Conservation (phyloP, 306 rosid genomes). For the Senna tora region DNA sequence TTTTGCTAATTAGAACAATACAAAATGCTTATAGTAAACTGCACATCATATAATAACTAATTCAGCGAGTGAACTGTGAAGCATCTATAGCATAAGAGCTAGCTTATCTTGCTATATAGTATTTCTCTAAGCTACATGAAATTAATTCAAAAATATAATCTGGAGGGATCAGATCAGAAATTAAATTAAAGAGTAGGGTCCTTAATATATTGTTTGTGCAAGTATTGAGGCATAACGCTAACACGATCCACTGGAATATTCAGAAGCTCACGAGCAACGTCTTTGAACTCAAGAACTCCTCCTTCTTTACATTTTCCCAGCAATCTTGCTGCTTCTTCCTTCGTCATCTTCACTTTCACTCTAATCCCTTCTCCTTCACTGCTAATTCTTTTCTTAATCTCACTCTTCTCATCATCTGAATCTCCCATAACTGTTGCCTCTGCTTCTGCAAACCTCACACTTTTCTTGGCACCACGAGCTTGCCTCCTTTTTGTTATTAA, state of each 20-base stretch:
- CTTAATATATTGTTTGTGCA: background rate
- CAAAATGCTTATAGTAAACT: too few relatives aligned
- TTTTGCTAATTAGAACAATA: too few relatives aligned
- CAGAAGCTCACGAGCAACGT: conserved; percentile 49
- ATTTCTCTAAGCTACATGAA: too few relatives aligned
- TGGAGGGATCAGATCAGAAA: too few relatives aligned
- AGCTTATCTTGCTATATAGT: too few relatives aligned
- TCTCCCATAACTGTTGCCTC: conserved; percentile 50
- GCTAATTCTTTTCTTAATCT: background rate
- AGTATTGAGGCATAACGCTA: conserved; percentile 31
- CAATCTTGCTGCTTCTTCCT: conserved; percentile 62
- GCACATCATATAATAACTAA: too few relatives aligned
- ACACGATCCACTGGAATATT: conserved; percentile 44
- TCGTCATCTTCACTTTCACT: conserved; percentile 75
- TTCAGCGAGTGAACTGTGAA: too few relatives aligned
- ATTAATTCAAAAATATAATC: too few relatives aligned
- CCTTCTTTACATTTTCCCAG: conserved; percentile 64
- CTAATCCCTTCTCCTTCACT: conserved; percentile 40
- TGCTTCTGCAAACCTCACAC: conserved; percentile 37
- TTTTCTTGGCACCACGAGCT: conserved; percentile 32
- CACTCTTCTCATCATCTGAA: conserved; percentile 37
- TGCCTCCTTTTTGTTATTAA: conserved; percentile 36
- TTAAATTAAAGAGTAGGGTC: too few relatives aligned
- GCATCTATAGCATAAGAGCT: too few relatives aligned
- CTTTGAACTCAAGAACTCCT: conserved; percentile 57